phyloP scores from a whole-genome alignment of 208 protist species.

The Trypanosoma scelopori region DNA sequence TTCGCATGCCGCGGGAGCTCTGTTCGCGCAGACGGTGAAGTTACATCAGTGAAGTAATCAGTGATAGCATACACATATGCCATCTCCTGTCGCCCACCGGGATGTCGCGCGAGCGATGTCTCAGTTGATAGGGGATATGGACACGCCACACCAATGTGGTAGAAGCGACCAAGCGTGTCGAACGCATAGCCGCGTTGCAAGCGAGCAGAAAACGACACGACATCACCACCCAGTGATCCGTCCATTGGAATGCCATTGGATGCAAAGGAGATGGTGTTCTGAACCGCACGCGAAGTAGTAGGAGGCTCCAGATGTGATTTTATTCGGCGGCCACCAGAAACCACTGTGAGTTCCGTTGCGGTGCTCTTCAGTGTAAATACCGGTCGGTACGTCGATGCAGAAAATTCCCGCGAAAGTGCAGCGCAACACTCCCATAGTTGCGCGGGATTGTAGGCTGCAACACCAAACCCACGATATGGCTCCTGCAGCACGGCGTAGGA shows the following conservation, averaged over 20 bases:
- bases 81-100: constrained; percentile 50
- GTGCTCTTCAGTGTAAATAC: constrained; percentile 32
- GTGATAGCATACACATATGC: constrained; percentile 55
- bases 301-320: constrained; percentile 18
- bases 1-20: constrained; percentile 54
- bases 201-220: constrained; percentile 69
- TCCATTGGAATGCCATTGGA: constrained; percentile 61
- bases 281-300: constrained; percentile 7
- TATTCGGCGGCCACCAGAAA: constrained; percentile 40
- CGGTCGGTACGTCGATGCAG: constrained; percentile 27
- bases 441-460: constrained; percentile 31
- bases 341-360: constrained; percentile 26
- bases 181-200: constrained; percentile 55
- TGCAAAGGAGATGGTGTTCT: constrained; percentile 42
- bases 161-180: constrained; percentile 75
- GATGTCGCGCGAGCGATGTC: constrained; percentile 37
- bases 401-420: constrained; percentile 24
- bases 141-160: constrained; percentile 69
- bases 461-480: constrained; percentile 13
- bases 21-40: constrained; percentile 11
- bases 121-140: constrained; percentile 19
- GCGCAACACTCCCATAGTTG: constrained; percentile 44
- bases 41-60: constrained; percentile 57
- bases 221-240: constrained; percentile 55
- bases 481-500: constrained; percentile 35